Evolutionary conservation across 352 stramenopile genomes (phyloP), one percentile per base, ranked within the genome.

Genomic region (Globisporangium megalacanthum): DNA sequence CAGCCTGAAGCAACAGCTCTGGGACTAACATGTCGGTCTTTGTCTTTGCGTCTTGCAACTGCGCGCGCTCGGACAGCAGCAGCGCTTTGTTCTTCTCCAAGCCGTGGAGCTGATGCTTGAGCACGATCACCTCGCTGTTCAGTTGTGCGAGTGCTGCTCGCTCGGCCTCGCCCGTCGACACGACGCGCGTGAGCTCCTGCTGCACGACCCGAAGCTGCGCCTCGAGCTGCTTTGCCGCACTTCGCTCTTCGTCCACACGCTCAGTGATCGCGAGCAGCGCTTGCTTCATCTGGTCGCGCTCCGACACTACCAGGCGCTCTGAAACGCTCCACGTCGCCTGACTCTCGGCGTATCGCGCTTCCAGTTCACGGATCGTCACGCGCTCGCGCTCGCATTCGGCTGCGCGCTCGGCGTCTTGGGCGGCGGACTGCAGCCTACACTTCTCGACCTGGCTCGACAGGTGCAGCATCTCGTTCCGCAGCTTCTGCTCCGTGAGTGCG

Each of bases 381-480:
- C 65, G 70, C 13, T 73, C 50, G 9, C 60, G 56, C 22, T 73
- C 65, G 17, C 75, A 52, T 14, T 71, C 59, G 8, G 64, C 58
- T 13, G 58, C 49, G 25, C 82, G 73, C 33, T 69, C 63, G 37
- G 42, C 44, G 35, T 75, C 56, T 37, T 87, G 75, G 6, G 75
- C 66, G 31, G 60, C 56, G 1, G 62, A 64, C 36, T 68, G 41
- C 1, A 83, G 39, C 29, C 75, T 83, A 42, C 67, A 85, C 37
- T 69, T 83, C 22, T 83, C 73, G 13, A 77, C 41, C 45, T 86
- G 69, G 22, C 66, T 79, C n/a, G 69, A 77, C 9, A 87, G 61
- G n/a, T 87, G 69, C 53, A 83, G 44, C 46, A 81, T 76, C 59
- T 89, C 79, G 29, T 87, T 86, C 4, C 77, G 73, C 41, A 88